Percentiles rank a stretch among this genome's conserved stretches.
phyloP scores from a whole-genome alignment of 331 rosid species.

The Quercus phellos region DNA sequence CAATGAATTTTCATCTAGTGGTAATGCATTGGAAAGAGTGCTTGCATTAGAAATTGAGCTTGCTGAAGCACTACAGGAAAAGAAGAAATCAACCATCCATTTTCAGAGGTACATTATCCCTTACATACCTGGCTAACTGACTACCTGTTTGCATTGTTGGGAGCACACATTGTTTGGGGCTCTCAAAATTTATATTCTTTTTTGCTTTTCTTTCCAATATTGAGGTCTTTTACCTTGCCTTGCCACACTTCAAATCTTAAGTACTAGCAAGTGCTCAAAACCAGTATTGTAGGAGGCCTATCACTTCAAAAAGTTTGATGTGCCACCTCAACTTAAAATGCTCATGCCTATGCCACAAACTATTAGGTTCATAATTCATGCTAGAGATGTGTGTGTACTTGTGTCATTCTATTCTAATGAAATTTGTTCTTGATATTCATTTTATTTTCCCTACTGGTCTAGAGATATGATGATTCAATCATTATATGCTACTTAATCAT shows the following conservation, averaged over 20 bases:
- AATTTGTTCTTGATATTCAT: no score
- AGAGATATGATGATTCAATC: no score
- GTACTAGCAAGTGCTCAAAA: neutral
- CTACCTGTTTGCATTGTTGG: constrained; percentile 8
- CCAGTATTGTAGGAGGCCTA: neutral
- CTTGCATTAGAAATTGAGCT: constrained; percentile 95
- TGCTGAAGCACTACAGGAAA: constrained; percentile 80
- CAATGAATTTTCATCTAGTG: constrained; percentile 51
- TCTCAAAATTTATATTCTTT: no score
- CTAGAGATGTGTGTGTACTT: no score
- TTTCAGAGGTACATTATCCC: constrained; percentile 73
- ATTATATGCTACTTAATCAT: no score
- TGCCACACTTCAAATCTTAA: neutral
- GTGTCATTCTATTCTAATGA: no score
- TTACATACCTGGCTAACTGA: constrained; percentile 2
- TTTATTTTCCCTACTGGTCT: no score
- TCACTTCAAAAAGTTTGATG: neutral
- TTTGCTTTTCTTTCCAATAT: no score
- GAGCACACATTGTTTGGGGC: neutral
- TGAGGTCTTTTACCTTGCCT: no score
- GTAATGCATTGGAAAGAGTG: constrained; percentile 92
- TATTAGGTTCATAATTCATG: no score
- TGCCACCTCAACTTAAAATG: neutral
- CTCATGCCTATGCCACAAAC: no score
- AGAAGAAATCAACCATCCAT: constrained; percentile 64